Conservation (phyloP, 306 rosid species). For the Inga laurina region DNA sequence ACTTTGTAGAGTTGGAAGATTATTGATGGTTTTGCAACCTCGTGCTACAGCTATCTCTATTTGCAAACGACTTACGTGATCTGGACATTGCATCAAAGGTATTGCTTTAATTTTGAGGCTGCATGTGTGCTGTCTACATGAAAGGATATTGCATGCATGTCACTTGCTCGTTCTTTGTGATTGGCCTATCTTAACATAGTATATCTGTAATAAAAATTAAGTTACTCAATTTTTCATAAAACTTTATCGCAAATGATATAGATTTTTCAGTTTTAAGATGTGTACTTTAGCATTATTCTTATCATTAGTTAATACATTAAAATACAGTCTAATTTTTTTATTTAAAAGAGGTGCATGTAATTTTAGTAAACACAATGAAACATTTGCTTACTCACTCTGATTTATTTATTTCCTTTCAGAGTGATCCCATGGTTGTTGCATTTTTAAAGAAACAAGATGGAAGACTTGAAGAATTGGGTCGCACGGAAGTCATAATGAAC, state of each 20-base stretch:
- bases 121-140: conserved; percentile 1
- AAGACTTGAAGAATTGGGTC: conserved; percentile 70
- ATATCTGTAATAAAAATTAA: background rate
- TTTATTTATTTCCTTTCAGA: conserved; percentile 34
- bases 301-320: background rate
- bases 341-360: background rate
- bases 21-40: conserved; percentile 33
- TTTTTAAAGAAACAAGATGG: conserved; percentile 58
- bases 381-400: background rate
- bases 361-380: background rate
- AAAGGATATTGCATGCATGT: background rate
- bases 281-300: background rate
- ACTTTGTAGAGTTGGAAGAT: background rate
- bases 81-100: conserved; percentile 62
- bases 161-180: background rate
- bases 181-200: background rate
- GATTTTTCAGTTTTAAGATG: background rate
- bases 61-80: conserved; percentile 65
- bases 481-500: conserved; percentile 82
- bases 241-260: background rate
- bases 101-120: conserved; percentile 6
- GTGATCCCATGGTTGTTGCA: conserved; percentile 86
- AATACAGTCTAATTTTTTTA: background rate
- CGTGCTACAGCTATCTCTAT: conserved; percentile 64
- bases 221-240: background rate